Conservation (phyloP, 2,329 filamentous ascomycete species). For the Colletotrichum sp. region DNA sequence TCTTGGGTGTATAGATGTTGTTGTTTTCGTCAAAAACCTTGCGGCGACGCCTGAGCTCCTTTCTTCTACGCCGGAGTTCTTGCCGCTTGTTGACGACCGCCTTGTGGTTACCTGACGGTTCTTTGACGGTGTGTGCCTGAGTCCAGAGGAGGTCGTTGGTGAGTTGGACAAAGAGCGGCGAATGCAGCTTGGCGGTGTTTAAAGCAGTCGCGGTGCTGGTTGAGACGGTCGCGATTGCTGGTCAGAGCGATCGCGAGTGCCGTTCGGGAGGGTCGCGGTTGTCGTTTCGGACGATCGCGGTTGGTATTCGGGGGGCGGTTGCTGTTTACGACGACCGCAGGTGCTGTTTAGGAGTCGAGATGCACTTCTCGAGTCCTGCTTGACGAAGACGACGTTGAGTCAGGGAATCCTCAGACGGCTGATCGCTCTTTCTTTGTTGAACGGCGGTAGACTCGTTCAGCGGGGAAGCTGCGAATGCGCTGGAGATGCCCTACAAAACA, state of each 20-base stretch:
- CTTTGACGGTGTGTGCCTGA: conserved; percentile 22
- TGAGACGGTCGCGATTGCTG: not conserved
- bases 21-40: conserved; percentile 44
- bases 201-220: not conserved
- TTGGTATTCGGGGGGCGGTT: not conserved
- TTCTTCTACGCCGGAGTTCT: conserved; percentile 36
- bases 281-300: not conserved
- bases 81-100: conserved; percentile 36
- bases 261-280: conserved; percentile 18
- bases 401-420: not conserved
- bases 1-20: conserved; percentile 49
- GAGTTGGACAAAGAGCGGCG: conserved; percentile 70
- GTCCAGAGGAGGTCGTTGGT: conserved; percentile 48
- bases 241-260: conserved; percentile 39
- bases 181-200: conserved; percentile 70
- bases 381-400: not conserved
- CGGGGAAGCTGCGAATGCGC: not conserved
- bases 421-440: conserved; percentile 1
- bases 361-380: not conserved
- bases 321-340: not conserved
- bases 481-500: conserved; percentile 1
- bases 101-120: conserved; percentile 22
- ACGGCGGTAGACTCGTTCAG: conserved; percentile 5
- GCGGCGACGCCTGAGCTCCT: conserved; percentile 38
- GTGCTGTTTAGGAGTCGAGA: not conserved